Evolutionary conservation across 2,329 filamentous ascomycete genomes (phyloP).

Genomic region (Penicillium corylophilum): DNA sequence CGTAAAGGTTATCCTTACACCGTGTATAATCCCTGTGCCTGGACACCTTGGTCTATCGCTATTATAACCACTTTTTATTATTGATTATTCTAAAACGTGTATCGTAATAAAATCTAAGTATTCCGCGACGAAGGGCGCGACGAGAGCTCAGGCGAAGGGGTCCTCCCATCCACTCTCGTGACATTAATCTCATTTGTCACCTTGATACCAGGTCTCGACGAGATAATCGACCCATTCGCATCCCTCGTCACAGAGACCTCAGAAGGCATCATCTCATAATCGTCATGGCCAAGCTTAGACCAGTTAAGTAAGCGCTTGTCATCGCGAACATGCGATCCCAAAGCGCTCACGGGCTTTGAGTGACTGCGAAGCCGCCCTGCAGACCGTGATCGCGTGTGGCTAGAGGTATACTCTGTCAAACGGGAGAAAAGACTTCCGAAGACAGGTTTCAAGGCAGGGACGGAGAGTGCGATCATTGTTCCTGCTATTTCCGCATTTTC

Average conservation of each 20-base stretch:
- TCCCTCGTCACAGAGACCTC: conserved; percentile 19
- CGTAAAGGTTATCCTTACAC: no score
- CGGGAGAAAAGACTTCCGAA: conserved; percentile 33
- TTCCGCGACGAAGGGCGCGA: conserved; percentile 6
- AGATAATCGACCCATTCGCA: not conserved
- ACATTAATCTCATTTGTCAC: conserved; percentile 27
- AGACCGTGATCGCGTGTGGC: conserved; percentile 20
- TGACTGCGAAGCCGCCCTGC: conserved; percentile 13
- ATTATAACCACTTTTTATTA: not conserved
- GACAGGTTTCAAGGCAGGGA: conserved; percentile 52
- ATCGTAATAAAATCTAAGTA: not conserved
- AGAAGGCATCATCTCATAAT: conserved; percentile 31
- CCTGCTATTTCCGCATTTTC: conserved; percentile 53
- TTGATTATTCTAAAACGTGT: not conserved
- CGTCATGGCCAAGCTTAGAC: conserved; percentile 20
- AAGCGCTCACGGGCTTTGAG: conserved; percentile 17
- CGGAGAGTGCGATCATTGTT: conserved; percentile 52
- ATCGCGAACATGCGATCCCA: conserved; percentile 16
- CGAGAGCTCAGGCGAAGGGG: conserved; percentile 5
- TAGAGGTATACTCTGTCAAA: conserved; percentile 23
- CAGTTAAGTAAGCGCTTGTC: conserved; percentile 24
- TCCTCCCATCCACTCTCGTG: not conserved
- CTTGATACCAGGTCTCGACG: conserved; percentile 15
- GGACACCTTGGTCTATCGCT: no score
- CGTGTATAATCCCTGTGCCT: no score